Conservation (phyloP, 1,284 basidiomycete genomes). For the Ustilago sp. region DNA sequence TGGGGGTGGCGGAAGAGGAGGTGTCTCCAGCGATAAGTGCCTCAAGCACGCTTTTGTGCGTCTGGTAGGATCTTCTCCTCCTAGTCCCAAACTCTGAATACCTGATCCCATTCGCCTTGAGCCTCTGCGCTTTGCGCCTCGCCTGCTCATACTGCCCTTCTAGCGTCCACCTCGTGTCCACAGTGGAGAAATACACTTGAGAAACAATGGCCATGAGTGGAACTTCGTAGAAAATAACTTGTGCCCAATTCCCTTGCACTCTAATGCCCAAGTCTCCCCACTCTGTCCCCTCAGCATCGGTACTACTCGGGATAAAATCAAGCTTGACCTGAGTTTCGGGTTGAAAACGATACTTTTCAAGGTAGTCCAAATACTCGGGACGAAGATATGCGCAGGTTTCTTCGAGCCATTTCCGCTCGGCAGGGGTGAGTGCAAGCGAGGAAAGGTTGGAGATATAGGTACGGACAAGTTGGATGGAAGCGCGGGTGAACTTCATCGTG, state of each 20-base stretch:
- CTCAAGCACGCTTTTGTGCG: constrained; percentile 83
- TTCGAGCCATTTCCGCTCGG: constrained; percentile 80
- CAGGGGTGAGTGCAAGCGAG: constrained; percentile 75
- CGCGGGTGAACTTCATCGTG: constrained; percentile 78
- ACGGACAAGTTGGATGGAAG: constrained; percentile 78
- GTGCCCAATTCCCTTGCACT: constrained; percentile 83
- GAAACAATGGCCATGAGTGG: constrained; percentile 90
- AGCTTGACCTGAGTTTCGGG: constrained; percentile 81
- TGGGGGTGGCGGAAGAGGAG: constrained; percentile 5
- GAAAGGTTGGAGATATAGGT: constrained; percentile 75
- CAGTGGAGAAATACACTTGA: constrained; percentile 79
- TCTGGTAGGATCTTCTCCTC: constrained; percentile 81
- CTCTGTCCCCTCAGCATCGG: neutral
- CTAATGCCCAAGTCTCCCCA: constrained; percentile 81
- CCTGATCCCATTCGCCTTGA: constrained; percentile 79
- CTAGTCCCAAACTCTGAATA: constrained; percentile 96
- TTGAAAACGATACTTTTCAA: constrained; percentile 79
- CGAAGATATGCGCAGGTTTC: constrained; percentile 82
- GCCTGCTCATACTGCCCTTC: constrained; percentile 81
- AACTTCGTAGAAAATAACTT: constrained; percentile 95
- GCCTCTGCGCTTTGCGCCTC: constrained; percentile 76
- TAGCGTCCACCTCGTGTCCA: constrained; percentile 84
- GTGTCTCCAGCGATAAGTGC: constrained; percentile 77
- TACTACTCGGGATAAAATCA: constrained; percentile 74
- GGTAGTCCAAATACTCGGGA: constrained; percentile 80